Percentiles rank a stretch among this genome's conserved stretches.
Conservation (phyloP, 2,329 filamentous ascomycete species). For the Penicillium sp. region DNA sequence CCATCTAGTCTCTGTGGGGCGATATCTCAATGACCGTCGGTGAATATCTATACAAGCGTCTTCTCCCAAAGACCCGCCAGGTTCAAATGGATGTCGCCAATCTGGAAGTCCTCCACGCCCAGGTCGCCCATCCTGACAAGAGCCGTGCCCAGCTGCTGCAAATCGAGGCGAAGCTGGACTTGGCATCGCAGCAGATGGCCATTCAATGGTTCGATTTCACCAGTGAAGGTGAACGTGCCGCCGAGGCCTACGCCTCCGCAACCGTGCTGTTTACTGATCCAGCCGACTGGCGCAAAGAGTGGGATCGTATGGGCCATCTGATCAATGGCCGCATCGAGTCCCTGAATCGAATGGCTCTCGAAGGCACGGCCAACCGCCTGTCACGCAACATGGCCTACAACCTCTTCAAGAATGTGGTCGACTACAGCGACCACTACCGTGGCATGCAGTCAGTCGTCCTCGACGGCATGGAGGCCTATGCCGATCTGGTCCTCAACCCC, state of each 20-base stretch:
- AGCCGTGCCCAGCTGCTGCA: conserved; percentile 48
- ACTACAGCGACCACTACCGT: conserved; percentile 30
- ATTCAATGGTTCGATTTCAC: conserved; percentile 30
- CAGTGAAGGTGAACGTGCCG: conserved; percentile 13
- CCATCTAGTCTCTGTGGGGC: conserved; percentile 19
- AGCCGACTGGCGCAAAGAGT: conserved; percentile 18
- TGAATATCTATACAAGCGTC: conserved; percentile 20
- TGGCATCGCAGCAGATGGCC: conserved; percentile 41
- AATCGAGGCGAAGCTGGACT: conserved; percentile 50
- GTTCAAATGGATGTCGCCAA: conserved; percentile 21
- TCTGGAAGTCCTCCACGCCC: conserved; percentile 38
- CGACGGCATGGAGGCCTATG: conserved; percentile 30
- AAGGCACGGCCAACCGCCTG: conserved; percentile 29
- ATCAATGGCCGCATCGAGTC: conserved; percentile 22
- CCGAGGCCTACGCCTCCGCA: conserved; percentile 15
- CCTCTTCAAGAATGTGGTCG: conserved; percentile 31
- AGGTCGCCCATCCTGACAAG: conserved; percentile 47
- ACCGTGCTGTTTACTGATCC: conserved; percentile 14
- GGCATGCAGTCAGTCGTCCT: conserved; percentile 33
- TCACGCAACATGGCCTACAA: conserved; percentile 34
- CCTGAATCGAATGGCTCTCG: conserved; percentile 23
- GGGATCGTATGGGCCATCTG: conserved; percentile 22
- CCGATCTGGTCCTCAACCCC: conserved; percentile 27
- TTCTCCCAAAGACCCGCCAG: conserved; percentile 8
- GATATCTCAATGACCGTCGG: conserved; percentile 27